These are phyloP conservation scores for Phytophthora multivora DNA, from an alignment of 352 stramenopile genomes.

Conservation along the genomic window DNA sequence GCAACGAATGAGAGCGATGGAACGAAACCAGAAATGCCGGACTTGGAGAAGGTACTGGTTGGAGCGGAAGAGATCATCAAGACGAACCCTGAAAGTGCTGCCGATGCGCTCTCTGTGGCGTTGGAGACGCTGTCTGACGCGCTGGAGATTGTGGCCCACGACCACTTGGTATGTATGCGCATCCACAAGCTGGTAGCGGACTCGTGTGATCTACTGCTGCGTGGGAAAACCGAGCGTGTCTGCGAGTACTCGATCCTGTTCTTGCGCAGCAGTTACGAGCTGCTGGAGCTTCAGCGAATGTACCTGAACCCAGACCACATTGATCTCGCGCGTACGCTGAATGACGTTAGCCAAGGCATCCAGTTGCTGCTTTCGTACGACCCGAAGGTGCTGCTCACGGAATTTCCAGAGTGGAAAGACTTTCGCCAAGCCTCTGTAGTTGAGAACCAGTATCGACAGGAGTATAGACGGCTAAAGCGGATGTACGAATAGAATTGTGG, in stretches of 20 bases:
- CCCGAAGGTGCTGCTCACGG: conserved; percentile 80
- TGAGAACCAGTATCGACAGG: conserved; percentile 88
- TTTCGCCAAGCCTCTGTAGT: conserved; percentile 90
- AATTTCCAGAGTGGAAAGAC: conserved; percentile 86
- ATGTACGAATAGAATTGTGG: conserved; percentile 85
- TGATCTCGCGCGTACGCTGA: conserved; percentile 90
- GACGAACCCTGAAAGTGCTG: conserved; percentile 39
- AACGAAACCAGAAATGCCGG: conserved; percentile 41
- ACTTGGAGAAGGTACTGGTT: conserved; percentile 70
- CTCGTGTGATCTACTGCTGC: conserved; percentile 85
- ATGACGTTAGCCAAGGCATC: conserved; percentile 93
- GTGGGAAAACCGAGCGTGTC: conserved; percentile 60
- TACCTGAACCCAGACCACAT: conserved; percentile 90
- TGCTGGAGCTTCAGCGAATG: conserved; percentile 88
- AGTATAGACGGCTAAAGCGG: conserved; percentile 91
- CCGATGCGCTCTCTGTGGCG: conserved; percentile 64
- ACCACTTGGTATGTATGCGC: conserved; percentile 89
- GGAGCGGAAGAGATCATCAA: conserved; percentile 71
- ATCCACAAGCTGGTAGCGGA: conserved; percentile 93
- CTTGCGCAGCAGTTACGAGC: conserved; percentile 80
- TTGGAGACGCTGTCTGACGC: conserved; percentile 84
- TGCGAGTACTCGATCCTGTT: conserved; percentile 89
- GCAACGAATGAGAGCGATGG: conserved; percentile 19
- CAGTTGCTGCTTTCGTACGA: conserved; percentile 89
- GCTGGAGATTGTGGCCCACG: conserved; percentile 81